Evolutionary conservation across 2,329 filamentous ascomycete species (phyloP).

Genomic region (Fusarium sp.): DNA sequence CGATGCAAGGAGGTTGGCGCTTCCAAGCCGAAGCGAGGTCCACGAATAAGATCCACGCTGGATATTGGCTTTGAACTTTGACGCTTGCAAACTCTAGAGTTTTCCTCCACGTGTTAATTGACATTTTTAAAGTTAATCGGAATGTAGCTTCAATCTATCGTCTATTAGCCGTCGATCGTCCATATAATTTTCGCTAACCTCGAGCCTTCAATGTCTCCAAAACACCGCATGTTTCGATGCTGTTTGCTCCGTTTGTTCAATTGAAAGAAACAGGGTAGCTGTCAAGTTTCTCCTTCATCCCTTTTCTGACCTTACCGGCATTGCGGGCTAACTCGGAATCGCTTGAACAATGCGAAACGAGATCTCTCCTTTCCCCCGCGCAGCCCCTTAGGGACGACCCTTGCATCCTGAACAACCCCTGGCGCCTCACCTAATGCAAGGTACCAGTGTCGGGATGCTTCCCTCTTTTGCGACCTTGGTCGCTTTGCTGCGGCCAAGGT

Average conservation of each 20-base stretch:
- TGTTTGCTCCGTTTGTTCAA: neutral
- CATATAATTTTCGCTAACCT: neutral
- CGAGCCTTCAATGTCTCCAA: neutral
- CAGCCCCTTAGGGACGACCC: neutral
- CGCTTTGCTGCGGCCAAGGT: neutral
- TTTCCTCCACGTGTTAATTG: neutral
- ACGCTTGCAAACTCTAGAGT: neutral
- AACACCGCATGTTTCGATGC: neutral
- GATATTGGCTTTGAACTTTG: neutral
- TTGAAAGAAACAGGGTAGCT: neutral
- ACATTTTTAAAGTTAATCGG: neutral
- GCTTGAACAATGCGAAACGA: neutral
- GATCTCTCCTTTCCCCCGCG: neutral
- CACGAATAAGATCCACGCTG: neutral
- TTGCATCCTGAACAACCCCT: neutral
- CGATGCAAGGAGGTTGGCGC: neutral
- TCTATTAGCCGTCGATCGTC: neutral
- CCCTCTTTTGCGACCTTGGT: neutral
- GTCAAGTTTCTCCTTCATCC: neutral
- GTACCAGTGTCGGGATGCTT: neutral
- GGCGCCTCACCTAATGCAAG: neutral
- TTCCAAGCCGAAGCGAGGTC: neutral
- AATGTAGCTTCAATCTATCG: neutral
- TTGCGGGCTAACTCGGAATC: neutral
- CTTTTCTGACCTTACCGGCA: neutral